Base-by-base conservation (phyloP, 73 alveolate species). In the Tetrahymena malaccensis region DNA sequence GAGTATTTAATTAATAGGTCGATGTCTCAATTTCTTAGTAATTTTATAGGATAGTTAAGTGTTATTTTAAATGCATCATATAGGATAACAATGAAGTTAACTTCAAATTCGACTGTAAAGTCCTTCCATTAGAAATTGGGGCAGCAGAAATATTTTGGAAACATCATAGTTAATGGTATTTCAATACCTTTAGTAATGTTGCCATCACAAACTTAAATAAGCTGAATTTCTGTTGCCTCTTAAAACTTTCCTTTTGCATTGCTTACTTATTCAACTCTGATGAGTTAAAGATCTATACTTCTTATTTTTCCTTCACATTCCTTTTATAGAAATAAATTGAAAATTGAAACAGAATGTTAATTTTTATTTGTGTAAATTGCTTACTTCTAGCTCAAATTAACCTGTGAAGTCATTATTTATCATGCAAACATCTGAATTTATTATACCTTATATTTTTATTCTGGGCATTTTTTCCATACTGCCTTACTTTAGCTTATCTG, bases 191-290 rank as follows among this genome's bases (percentile, higher is more conserved):
- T 98, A 70, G 97, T 98, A 21, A 97, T 99, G 95, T 98, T 99
- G 10, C 99, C 99, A 95, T 98, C 99, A 9, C 98, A 99, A 22
- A 98, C 98, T 96, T 98, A 97, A 35, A 98, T 97, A 93, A 98
- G 97, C 95, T 98, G 98, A 43, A 98, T 98, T 96, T 98, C 99
- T 7, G 99, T 98, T 0, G 99, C 99, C 93, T 96, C 97, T 43
- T 43, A 43, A 38, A 94, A 85, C 19, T 85, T 94, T 44, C 96
- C 96, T 31, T 96, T 96, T 85, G 95, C 96, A 55, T 97, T 97
- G 85, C 95, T 97, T 17, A 98, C 85, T 93, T 97, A 94, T 94
- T 98, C 99, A 1, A 97, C 98, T 96, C 99, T 94, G 57, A 98
- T 98, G 85, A 98, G 94, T 94, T 98, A 96, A 25, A 98, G 96